These are phyloP conservation scores for Pachysandra terminalis DNA, from an alignment of 164 flowering plant genomes.

Conservation along the genomic window DNA sequence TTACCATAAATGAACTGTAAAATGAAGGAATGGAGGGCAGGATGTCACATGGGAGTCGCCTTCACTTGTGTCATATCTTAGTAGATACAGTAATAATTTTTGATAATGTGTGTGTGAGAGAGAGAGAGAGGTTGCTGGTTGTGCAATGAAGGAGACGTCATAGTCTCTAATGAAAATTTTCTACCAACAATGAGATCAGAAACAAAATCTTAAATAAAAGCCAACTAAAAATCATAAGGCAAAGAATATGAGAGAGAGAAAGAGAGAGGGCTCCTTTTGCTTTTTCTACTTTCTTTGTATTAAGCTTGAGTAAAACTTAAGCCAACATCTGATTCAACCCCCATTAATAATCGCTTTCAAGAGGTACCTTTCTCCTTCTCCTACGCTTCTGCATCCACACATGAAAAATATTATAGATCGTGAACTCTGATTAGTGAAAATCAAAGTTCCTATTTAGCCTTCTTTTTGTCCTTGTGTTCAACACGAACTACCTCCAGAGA, in stretches of 20 bases:
- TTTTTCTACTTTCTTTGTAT: background rate
- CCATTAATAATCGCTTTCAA: slow-evolving; percentile 26
- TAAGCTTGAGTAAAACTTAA: slow-evolving; percentile 17
- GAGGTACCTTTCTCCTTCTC: slow-evolving; percentile 27
- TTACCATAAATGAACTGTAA: slow-evolving; percentile 10
- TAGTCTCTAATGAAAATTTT: background rate
- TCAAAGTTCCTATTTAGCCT: slow-evolving; percentile 15
- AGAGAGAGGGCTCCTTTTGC: background rate
- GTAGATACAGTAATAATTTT: background rate
- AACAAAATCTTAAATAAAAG: slow-evolving; percentile 7
- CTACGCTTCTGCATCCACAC: slow-evolving; percentile 11
- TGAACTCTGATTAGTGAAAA: slow-evolving; percentile 20
- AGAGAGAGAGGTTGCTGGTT: background rate
- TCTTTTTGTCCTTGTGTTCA: slow-evolving; percentile 13
- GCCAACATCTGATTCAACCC: slow-evolving; percentile 19
- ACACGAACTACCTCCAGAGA: slow-evolving; percentile 7
- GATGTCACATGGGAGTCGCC: slow-evolving; percentile 13
- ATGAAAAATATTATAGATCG: slow-evolving; percentile 17
- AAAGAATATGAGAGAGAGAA: background rate
- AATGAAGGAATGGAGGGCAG: slow-evolving; percentile 5
- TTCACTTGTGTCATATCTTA: background rate
- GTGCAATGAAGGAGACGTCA: slow-evolving; percentile 3
- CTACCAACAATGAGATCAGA: background rate
- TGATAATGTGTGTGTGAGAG: background rate
- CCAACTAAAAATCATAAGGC: slow-evolving; percentile 7